Conservation (phyloP, 2,329 filamentous ascomycete species). For the Fusarium brevicatenulatum region DNA sequence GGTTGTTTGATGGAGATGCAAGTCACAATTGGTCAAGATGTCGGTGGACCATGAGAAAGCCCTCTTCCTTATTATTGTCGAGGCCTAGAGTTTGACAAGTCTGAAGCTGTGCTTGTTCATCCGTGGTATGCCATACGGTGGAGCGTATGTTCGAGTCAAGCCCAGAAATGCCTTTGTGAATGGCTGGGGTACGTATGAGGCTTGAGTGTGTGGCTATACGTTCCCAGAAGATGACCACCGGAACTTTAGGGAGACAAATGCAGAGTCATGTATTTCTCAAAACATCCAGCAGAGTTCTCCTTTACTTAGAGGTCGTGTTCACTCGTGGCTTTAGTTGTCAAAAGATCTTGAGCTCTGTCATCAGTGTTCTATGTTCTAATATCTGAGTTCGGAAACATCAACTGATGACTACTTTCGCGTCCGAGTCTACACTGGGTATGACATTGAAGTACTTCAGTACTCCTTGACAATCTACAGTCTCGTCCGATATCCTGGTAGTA, state of each 20-base stretch:
- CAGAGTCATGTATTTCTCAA: not conserved
- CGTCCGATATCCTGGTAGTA: too few species aligned
- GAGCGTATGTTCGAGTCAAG: accelerated
- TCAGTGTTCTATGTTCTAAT: not conserved
- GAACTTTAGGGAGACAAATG: not conserved
- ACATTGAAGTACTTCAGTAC: not conserved
- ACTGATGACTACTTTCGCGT: not conserved
- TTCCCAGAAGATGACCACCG: not conserved
- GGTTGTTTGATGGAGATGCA: not conserved
- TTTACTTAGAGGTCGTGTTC: accelerated
- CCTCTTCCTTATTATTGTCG: not conserved
- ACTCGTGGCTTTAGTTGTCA: not conserved
- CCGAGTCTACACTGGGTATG: not conserved
- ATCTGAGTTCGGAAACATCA: not conserved
- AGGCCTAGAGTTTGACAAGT: not conserved
- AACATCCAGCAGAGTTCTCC: not conserved
- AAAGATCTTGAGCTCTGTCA: not conserved
- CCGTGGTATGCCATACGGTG: too few species aligned
- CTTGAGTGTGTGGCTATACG: too few species aligned
- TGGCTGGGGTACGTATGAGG: not conserved
- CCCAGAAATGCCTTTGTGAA: not conserved
- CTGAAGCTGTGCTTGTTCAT: too few species aligned
- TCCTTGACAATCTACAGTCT: not conserved
- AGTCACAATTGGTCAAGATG: accelerated
- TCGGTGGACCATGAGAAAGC: accelerated